Conservation (phyloP, 2,329 filamentous ascomycete species). For the Phaeophleospora eucalypticola region DNA sequence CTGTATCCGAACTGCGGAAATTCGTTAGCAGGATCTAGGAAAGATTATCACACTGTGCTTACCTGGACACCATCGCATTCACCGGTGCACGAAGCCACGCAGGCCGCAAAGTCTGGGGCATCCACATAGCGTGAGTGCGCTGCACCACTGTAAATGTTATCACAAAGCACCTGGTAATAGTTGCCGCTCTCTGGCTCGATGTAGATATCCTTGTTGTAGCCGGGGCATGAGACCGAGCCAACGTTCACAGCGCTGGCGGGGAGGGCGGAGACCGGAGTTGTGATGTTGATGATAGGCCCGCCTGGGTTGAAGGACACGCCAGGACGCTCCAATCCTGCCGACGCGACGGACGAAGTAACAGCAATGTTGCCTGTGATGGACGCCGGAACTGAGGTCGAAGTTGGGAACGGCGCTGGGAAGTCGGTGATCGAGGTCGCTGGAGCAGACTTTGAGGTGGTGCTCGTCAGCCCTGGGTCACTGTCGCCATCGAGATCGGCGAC, state of each 20-base stretch:
- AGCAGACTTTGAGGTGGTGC: not conserved
- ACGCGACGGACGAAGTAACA: constrained; percentile 5
- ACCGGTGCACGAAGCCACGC: constrained; percentile 19
- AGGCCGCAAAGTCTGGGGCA: constrained; percentile 17
- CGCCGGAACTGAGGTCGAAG: not conserved
- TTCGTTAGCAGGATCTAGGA: not conserved
- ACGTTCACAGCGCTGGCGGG: constrained; percentile 7
- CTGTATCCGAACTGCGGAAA: constrained; percentile 17
- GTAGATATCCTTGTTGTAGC: constrained; percentile 15
- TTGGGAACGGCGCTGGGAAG: not conserved
- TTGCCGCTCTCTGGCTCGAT: constrained; percentile 11
- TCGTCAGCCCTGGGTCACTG: constrained; percentile 4
- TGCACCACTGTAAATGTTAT: constrained; percentile 15
- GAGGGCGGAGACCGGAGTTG: not conserved
- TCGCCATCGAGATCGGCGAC: constrained; percentile 18
- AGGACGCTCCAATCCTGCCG: not conserved
- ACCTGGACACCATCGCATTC: constrained; percentile 16
- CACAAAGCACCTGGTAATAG: constrained; percentile 19
- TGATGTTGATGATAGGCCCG: constrained; percentile 6
- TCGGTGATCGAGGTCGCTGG: not conserved
- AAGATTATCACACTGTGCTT: not conserved
- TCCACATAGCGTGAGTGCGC: constrained; percentile 17
- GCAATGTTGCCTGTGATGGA: not conserved
- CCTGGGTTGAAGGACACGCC: constrained; percentile 4
- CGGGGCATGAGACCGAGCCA: constrained; percentile 14